Evolutionary conservation across 2,329 filamentous ascomycete species (phyloP).

Genomic region (Chalaropsis ovoidea): DNA sequence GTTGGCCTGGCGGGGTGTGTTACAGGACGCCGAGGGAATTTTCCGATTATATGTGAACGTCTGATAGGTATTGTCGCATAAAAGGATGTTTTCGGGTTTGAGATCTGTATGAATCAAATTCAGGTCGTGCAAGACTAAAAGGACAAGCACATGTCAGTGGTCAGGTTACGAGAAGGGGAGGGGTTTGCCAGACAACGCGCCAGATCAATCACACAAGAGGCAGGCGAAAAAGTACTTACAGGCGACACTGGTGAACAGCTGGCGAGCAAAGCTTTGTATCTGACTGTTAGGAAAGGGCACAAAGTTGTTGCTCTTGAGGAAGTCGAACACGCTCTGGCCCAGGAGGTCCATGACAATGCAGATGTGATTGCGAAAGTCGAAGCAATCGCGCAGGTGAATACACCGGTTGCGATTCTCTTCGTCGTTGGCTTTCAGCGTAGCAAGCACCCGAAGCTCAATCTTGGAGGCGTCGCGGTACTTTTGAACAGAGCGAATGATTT

Average conservation of each 20-base stretch:
- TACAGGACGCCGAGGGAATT: slow-evolving; percentile 56
- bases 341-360: slow-evolving; percentile 71
- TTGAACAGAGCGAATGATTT: slow-evolving; percentile 95
- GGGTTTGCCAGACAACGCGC: too few species aligned
- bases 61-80: slow-evolving; percentile 55
- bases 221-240: slow-evolving; percentile 50
- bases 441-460: slow-evolving; percentile 86
- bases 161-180: neutral
- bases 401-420: slow-evolving; percentile 86
- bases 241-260: slow-evolving; percentile 94
- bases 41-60: slow-evolving; percentile 61
- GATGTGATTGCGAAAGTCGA: slow-evolving; percentile 94
- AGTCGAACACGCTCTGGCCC: slow-evolving; percentile 96
- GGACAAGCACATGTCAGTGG: slow-evolving; percentile 7
- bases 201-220: too few species aligned
- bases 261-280: slow-evolving; percentile 91
- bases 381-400: slow-evolving; percentile 92
- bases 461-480: slow-evolving; percentile 95
- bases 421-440: slow-evolving; percentile 86
- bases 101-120: slow-evolving; percentile 89
- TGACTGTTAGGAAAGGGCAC: slow-evolving; percentile 97
- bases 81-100: slow-evolving; percentile 60
- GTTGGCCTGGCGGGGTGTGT: slow-evolving; percentile 49
- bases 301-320: slow-evolving; percentile 88
- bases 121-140: slow-evolving; percentile 79